Conservation (phyloP, 352 stramenopile species). For the Globisporangium polare region DNA sequence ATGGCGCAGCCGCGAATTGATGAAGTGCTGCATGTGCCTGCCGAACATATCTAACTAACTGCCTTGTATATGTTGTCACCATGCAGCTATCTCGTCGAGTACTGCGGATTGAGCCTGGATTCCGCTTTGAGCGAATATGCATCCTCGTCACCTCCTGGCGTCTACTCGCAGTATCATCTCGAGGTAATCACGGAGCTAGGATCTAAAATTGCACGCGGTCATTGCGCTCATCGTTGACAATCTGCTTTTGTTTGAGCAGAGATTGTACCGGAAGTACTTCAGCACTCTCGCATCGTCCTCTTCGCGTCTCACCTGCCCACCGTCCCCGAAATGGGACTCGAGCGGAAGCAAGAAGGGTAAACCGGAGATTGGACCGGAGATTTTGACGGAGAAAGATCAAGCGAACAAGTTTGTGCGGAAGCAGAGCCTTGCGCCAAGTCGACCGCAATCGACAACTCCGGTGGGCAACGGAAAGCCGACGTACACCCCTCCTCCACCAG, state of each 20-base stretch:
- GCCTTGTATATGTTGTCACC: conserved; percentile 5
- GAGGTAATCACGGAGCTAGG: conserved; percentile 33
- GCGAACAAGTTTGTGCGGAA: conserved; percentile 59
- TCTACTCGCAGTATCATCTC: conserved; percentile 65
- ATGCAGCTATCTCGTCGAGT: conserved; percentile 68
- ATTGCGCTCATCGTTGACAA: conserved; percentile 3
- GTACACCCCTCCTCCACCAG: conserved; percentile 30
- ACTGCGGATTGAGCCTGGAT: conserved; percentile 56
- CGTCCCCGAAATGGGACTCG: conserved; percentile 63
- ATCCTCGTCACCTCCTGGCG: conserved; percentile 40
- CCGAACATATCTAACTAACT: background rate
- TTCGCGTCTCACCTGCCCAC: conserved; percentile 40
- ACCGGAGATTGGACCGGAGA: conserved; percentile 40
- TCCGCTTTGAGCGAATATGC: conserved; percentile 67
- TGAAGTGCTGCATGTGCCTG: background rate
- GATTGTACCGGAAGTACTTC: conserved; percentile 80
- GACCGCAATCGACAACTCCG: conserved; percentile 18
- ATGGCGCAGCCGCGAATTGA: background rate
- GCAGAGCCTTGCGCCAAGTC: conserved; percentile 13
- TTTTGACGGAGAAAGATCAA: conserved; percentile 71
- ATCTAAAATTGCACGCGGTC: background rate
- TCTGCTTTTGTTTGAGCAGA: conserved; percentile 17
- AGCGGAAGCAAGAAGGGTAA: conserved; percentile 37
- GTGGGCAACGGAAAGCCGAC: conserved; percentile 22
- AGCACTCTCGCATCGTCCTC: conserved; percentile 53